A percentile compares a stretch with the other conserved stretches of the same genome.
phyloP scores from a whole-genome alignment of 352 stramenopile species.

The Phytophthora ohioensis region DNA sequence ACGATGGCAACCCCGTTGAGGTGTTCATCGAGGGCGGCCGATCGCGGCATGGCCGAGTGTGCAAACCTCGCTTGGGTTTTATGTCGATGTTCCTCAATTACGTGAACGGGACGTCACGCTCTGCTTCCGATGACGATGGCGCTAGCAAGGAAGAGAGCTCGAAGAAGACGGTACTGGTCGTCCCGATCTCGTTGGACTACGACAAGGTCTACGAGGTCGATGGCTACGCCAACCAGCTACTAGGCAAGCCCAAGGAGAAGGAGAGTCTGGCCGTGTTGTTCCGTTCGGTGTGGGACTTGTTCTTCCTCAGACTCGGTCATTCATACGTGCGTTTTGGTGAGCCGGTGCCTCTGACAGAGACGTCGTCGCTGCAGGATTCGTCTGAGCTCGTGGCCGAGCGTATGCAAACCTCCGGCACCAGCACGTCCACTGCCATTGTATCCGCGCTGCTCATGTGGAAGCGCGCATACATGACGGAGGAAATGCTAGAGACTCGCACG shows the following conservation, averaged over 20 bases:
- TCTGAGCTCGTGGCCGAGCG: constrained; percentile 63
- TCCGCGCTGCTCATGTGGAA: constrained; percentile 84
- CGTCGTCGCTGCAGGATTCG: constrained; percentile 56
- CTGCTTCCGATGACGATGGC: constrained; percentile 24
- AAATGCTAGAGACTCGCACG: constrained; percentile 64
- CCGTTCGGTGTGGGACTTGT: constrained; percentile 74
- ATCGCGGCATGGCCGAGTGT: constrained; percentile 81
- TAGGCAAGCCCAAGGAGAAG: constrained; percentile 87
- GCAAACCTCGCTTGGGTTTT: constrained; percentile 77
- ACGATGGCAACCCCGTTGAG: constrained; percentile 86
- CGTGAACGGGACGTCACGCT: constrained; percentile 33
- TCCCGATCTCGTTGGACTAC: constrained; percentile 91
- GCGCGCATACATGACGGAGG: constrained; percentile 60
- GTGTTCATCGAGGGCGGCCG: constrained; percentile 91
- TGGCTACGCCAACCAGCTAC: constrained; percentile 87
- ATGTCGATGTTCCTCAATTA: constrained; percentile 80
- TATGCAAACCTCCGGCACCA: constrained; percentile 81
- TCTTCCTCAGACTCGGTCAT: constrained; percentile 81
- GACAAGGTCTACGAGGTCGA: constrained; percentile 91
- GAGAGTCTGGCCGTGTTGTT: constrained; percentile 82
- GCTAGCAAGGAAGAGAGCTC: constrained; percentile 15
- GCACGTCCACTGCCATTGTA: constrained; percentile 80
- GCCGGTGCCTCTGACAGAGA: constrained; percentile 65
- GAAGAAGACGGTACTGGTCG: constrained; percentile 73
- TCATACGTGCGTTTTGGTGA: constrained; percentile 88